Conservation (phyloP, 495 filamentous ascomycete genomes). For the Xylaria telfairii region DNA sequence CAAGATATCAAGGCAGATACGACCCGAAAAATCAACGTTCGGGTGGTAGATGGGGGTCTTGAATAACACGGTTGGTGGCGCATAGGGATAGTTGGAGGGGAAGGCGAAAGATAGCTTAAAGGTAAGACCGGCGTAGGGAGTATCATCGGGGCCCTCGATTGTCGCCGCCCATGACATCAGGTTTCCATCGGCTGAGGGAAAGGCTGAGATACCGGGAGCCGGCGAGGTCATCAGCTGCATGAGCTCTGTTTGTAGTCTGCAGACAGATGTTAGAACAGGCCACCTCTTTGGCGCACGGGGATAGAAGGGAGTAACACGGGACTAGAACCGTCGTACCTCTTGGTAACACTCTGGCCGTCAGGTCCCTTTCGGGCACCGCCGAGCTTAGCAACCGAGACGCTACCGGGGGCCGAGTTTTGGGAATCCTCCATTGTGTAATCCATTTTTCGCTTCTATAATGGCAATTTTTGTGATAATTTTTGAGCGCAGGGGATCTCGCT, state of each 20-base stretch:
- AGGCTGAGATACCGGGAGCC: slow-evolving; percentile 92
- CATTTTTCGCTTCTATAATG: slow-evolving; percentile 43
- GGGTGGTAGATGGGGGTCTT: slow-evolving; percentile 94
- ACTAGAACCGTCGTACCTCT: slow-evolving; percentile 61
- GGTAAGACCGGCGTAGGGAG: slow-evolving; percentile 84
- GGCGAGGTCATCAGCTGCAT: slow-evolving; percentile 97
- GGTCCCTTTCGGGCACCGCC: slow-evolving; percentile 58
- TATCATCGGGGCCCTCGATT: slow-evolving; percentile 88
- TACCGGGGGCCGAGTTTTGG: slow-evolving; percentile 73
- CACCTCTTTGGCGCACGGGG: neutral
- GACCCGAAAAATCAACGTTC: slow-evolving; percentile 90
- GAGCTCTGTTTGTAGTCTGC: slow-evolving; percentile 91
- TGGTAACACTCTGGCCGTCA: slow-evolving; percentile 78
- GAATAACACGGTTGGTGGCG: slow-evolving; percentile 90
- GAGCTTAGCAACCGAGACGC: slow-evolving; percentile 62
- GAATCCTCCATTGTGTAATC: slow-evolving; percentile 73
- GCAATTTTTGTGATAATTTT: too few species aligned
- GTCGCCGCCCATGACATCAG: slow-evolving; percentile 91
- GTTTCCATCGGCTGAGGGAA: slow-evolving; percentile 89
- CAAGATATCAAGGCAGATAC: slow-evolving; percentile 94
- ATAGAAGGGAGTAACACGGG: neutral
- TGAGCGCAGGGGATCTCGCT: neutral
- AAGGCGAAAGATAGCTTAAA: slow-evolving; percentile 96
- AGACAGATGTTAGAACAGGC: neutral
- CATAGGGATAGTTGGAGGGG: slow-evolving; percentile 90